Base-by-base conservation (phyloP, 1,284 basidiomycete genomes). In the Cryptococcus sp. region DNA sequence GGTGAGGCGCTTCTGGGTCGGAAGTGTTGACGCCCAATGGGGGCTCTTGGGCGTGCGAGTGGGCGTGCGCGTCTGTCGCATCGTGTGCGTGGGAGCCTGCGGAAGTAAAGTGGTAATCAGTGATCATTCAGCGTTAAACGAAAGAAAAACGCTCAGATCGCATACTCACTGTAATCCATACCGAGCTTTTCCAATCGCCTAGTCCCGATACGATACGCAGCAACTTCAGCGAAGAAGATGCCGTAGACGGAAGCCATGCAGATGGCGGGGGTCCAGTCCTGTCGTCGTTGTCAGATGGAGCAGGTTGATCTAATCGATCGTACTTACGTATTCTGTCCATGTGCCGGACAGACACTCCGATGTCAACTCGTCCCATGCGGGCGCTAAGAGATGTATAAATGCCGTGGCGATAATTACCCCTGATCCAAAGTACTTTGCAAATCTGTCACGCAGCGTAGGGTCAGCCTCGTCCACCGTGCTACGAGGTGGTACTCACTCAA, bases 401-500 rank as follows among this genome's bases (percentile, higher is more conserved):
- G 88, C 88, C 1, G 95, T 98, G 0, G 92, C 92, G 63, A 98
- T 90, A 72, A 94, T 93, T 60, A 95, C 90, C 30, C 91, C 92
- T 8, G 91, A 93, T 49, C 95, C 95, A 79, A 97, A 97, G 80
- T 90, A 98, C 78, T 95, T 96, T 30, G 90, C 89, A 72, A 95
- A 56, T 16, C 61, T 57, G 10, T 6, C 4, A 27, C 1, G 19
- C 16, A 38, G 20, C 30, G 42, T 35, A 5, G 43, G 40, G 16
- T 7, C 27, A 22, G 25, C 41, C 16, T 45, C 16, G 16, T 11
- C n/a, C 11, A 51, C 10, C 10, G 19, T 19, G 20, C 16, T 35
- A 30, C 16, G 50, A 38, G 10, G 10, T 7, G 30, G 15, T 2
- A 81, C 88, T 58, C 57, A 91, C 89, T 93, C 88, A 65, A 90